phyloP scores from a whole-genome alignment of 208 protist genomes.

The Leishmania tropica region DNA sequence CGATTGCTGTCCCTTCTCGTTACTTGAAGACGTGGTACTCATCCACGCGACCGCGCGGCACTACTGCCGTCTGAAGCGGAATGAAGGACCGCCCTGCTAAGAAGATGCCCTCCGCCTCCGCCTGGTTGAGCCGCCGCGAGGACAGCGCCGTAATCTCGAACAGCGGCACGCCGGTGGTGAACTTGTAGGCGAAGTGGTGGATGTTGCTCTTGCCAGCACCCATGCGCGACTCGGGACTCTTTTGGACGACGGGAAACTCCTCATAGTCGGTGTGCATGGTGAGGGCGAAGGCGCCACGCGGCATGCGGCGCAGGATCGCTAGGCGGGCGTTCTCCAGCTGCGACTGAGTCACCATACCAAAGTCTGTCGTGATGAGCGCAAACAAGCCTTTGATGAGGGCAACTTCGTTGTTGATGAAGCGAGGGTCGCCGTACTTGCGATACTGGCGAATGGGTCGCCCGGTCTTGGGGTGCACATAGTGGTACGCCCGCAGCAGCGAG shows the following conservation, averaged over 20 bases:
- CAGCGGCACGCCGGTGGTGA: constrained; percentile 87
- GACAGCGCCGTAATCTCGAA: constrained; percentile 82
- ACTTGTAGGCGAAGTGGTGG: constrained; percentile 92
- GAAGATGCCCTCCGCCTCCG: constrained; percentile 91
- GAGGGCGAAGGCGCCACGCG: constrained; percentile 80
- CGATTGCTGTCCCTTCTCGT: background rate
- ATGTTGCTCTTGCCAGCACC: constrained; percentile 90
- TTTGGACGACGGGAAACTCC: constrained; percentile 89
- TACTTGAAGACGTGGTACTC: constrained; percentile 93
- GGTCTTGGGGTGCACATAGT: constrained; percentile 91
- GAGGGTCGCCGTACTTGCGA: constrained; percentile 86
- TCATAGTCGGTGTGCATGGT: constrained; percentile 92
- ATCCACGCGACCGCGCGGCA: constrained; percentile 89
- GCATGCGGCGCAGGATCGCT: constrained; percentile 86
- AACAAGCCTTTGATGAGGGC: constrained; percentile 82
- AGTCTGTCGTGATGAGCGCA: constrained; percentile 88
- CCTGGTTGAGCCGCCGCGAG: constrained; percentile 76
- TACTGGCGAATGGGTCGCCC: constrained; percentile 84
- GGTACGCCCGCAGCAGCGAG: constrained; percentile 58
- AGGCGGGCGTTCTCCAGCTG: constrained; percentile 89
- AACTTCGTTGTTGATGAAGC: constrained; percentile 91
- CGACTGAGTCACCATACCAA: constrained; percentile 90
- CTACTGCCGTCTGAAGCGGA: constrained; percentile 87
- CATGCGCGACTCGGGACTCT: constrained; percentile 91
- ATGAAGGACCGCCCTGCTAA: constrained; percentile 80